Evolutionary conservation across 345 rosid species (phyloP).

Genomic region (Brassica incana): DNA sequence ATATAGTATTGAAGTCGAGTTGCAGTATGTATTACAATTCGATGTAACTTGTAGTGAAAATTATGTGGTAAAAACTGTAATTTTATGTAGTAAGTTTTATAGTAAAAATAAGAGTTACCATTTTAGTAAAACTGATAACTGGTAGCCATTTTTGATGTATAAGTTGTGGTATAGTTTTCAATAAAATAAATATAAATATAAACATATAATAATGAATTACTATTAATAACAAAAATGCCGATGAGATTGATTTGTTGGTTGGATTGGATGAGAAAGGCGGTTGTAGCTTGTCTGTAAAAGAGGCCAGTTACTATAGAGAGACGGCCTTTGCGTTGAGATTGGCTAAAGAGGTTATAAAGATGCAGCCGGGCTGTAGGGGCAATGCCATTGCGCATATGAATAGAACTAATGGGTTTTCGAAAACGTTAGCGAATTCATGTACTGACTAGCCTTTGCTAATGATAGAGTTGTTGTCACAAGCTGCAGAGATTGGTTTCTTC

Average conservation of each 20-base stretch:
- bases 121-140: too few species aligned
- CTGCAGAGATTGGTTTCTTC: slow-evolving; percentile 84
- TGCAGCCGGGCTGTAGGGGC: slow-evolving; percentile 78
- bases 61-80: too few species aligned
- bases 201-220: too few species aligned
- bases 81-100: too few species aligned
- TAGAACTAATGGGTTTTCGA: slow-evolving; percentile 69
- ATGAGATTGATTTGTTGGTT: slow-evolving; percentile 67
- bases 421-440: slow-evolving; percentile 76
- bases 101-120: too few species aligned
- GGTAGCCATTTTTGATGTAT: too few species aligned
- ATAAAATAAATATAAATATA: too few species aligned
- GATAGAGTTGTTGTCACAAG: slow-evolving; percentile 86
- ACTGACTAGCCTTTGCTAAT: slow-evolving; percentile 92
- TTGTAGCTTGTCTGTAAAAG: slow-evolving; percentile 65
- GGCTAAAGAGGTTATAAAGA: slow-evolving; percentile 72
- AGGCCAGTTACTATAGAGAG: slow-evolving; percentile 76
- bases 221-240: slow-evolving; percentile 42
- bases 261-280: slow-evolving; percentile 54
- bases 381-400: slow-evolving; percentile 80
- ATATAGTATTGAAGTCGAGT: too few species aligned
- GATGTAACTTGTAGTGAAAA: too few species aligned
- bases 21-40: too few species aligned
- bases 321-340: slow-evolving; percentile 68
- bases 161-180: too few species aligned